These are phyloP conservation scores for Limnomonas spitsbergensis DNA, from an alignment of 139 green algal species.

Conservation along the genomic window DNA sequence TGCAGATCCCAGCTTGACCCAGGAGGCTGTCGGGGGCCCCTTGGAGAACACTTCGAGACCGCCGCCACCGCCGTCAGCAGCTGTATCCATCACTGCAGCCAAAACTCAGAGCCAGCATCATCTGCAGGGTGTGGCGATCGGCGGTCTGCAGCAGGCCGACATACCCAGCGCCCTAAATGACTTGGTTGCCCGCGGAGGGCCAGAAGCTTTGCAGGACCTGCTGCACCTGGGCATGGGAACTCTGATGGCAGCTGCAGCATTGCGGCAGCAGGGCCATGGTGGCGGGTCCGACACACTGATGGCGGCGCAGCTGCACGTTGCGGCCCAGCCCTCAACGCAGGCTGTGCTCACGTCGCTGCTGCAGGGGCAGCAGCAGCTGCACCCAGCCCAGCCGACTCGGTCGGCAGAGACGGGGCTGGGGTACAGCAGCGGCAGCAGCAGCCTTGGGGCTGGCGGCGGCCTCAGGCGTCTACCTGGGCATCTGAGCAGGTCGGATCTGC, in stretches of 20 bases:
- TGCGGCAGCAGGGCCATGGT: constrained; percentile 1
- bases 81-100: too few relatives aligned
- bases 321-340: background rate
- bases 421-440: background rate
- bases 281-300: background rate
- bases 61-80: too few relatives aligned
- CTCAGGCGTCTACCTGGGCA: background rate
- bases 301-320: constrained; percentile 1
- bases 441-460: background rate
- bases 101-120: too few relatives aligned
- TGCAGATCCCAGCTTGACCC: too few relatives aligned
- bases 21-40: too few relatives aligned
- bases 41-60: too few relatives aligned
- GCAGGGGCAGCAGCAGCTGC: background rate
- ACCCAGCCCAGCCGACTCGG: background rate
- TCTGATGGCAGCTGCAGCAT: background rate
- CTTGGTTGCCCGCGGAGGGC: background rate
- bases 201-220: background rate
- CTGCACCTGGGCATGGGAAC: constrained; percentile 1
- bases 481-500: background rate
- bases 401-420: background rate
- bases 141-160: constrained; percentile 3
- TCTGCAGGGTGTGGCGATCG: too few relatives aligned
- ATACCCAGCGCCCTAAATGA: background rate
- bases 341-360: background rate